Base-by-base conservation (phyloP, 345 rosid species). In the Reutealis trisperma region DNA sequence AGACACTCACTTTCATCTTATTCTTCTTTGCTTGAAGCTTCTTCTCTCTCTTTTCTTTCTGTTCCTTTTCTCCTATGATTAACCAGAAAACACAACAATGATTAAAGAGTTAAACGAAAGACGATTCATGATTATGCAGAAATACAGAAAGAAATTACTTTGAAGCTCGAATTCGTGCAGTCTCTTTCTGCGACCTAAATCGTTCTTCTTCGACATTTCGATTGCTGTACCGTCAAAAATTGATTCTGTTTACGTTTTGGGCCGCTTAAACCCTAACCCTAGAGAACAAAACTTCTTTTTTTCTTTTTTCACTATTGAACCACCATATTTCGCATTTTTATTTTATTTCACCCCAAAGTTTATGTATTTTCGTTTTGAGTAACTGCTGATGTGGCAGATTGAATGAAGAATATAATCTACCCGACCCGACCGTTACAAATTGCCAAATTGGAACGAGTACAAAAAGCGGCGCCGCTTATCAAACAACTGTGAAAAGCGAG, bases 121-220 rank as follows among this genome's bases (percentile, higher is more conserved):
- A 19, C 7, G 68, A 66, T 19, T 55, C 0, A 32, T 41, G 5
- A 5, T 37, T 37, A 58, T 18, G 62, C 6, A 37, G 41, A 37
- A 54, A 2, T 8, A 55, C 6, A 63, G 6, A 19, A 55, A 58
- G 44, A 22, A 32, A 74, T 3, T 88, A 94, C 97, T 90, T 83
- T 79, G 88, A 34, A 94, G 93, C 47, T 96, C 96, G 84, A 90
- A 94, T 18, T 91, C 97, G 82, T 96, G 87, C 76, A 89, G 99
- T 73, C 81, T 88, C 89, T 89, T 96, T 77, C 99, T 86, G 11
- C 87, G 88, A 57, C 88, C 85, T 80, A 96, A 86, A 80, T 86
- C 82, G 85, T 96, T 96, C 92, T 96, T 96, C 97, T 94, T 96
- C 89, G 99, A 96, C 99, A 96, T 84, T 76, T 80, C 27, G 62